A percentile compares a stretch with the other conserved stretches of the same genome.
Conservation (phyloP, 257 asterid species). For the Dorcoceras hygrometricum region DNA sequence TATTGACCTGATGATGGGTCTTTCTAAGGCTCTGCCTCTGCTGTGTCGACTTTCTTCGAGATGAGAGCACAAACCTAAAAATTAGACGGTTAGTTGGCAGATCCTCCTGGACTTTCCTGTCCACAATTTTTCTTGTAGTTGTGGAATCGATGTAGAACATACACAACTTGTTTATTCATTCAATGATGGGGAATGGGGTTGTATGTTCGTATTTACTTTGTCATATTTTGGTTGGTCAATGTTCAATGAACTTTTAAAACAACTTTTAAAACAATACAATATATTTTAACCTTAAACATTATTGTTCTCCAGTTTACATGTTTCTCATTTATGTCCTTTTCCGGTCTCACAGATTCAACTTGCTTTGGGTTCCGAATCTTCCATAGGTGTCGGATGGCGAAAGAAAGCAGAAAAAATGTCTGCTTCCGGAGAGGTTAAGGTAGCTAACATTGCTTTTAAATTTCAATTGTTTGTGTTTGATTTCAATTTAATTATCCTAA, state of each 20-base stretch:
- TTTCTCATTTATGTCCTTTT: conserved; percentile 7
- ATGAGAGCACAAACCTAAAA: background rate
- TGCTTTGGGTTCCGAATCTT: conserved; percentile 76
- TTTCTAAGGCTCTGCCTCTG: background rate
- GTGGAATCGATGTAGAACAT: background rate
- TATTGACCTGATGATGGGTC: background rate
- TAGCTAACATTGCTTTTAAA: conserved; percentile 29
- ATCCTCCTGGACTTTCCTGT: background rate
- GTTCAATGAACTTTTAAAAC: conserved; percentile 5
- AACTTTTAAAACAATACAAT: too few relatives aligned
- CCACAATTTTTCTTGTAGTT: background rate
- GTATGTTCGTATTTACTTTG: background rate
- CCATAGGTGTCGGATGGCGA: conserved; percentile 89
- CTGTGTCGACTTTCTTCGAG: background rate
- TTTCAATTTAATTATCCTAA: conserved; percentile 12
- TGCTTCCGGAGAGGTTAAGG: conserved; percentile 93
- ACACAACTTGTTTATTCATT: background rate
- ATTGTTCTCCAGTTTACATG: conserved; percentile 1
- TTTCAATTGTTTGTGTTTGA: conserved; percentile 2
- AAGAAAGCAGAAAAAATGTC: conserved; percentile 69
- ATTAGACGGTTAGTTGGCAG: background rate
- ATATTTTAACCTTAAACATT: conserved; percentile 1
- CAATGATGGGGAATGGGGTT: background rate
- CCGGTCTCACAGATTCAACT: conserved; percentile 68
- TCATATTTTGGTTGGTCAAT: background rate